Conservation (phyloP, 768 basidiomycete species). For the Collybia mongolica region DNA sequence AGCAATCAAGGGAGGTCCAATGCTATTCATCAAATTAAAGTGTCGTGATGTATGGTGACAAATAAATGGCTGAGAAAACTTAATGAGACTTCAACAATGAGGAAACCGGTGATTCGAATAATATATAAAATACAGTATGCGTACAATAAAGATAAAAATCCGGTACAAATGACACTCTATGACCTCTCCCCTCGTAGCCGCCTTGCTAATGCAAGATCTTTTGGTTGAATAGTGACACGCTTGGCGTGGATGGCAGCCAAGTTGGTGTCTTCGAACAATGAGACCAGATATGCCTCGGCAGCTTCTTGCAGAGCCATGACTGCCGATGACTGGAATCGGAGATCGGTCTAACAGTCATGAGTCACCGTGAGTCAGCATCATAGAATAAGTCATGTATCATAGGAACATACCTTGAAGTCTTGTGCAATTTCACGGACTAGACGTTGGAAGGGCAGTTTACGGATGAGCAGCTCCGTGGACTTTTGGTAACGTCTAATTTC, state of each 20-base stretch:
- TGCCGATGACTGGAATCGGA: slow-evolving; percentile 17
- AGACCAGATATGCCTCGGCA: slow-evolving; percentile 18
- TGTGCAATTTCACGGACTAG: slow-evolving; percentile 22
- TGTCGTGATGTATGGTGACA: no score
- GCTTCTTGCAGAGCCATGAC: slow-evolving; percentile 20
- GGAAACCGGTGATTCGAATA: no score
- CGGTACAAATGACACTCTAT: slow-evolving; percentile 2
- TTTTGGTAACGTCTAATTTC: slow-evolving; percentile 22
- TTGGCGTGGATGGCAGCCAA: slow-evolving; percentile 19
- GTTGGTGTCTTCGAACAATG: slow-evolving; percentile 18
- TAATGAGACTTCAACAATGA: no score
- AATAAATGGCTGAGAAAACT: no score
- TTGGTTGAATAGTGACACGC: slow-evolving; percentile 18
- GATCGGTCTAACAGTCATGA: slow-evolving; percentile 8
- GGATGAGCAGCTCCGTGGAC: slow-evolving; percentile 19
- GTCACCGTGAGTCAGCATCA: neutral
- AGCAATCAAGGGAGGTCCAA: no score
- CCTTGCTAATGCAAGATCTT: slow-evolving; percentile 14
- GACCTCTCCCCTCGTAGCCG: slow-evolving; percentile 13
- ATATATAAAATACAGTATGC: slow-evolving; percentile 30
- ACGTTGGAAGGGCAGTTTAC: slow-evolving; percentile 19
- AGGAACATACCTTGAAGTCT: slow-evolving; percentile 13
- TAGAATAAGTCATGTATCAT: neutral
- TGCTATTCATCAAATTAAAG: no score
- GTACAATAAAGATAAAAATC: slow-evolving; percentile 20